phyloP scores from a whole-genome alignment of 164 flowering plant species.

The Magnolia sinica region DNA sequence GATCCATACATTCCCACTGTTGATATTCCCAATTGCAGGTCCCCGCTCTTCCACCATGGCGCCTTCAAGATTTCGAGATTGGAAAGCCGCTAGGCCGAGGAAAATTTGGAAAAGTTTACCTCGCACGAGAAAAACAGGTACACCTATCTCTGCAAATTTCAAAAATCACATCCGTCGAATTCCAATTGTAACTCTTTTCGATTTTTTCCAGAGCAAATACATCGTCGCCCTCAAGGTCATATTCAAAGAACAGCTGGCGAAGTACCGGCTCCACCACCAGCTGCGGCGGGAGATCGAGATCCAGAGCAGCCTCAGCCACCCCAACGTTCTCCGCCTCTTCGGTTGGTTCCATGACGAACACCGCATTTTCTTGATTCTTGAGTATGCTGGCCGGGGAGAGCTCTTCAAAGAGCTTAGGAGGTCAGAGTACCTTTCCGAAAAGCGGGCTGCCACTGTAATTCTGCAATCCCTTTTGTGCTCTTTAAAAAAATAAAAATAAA shows the following conservation, averaged over 20 bases:
- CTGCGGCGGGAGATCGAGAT: conserved; percentile 87
- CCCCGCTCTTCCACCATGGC: conserved; percentile 14
- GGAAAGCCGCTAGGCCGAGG: conserved; percentile 91
- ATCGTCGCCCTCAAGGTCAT: conserved; percentile 84
- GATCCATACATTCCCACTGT: too few species aligned
- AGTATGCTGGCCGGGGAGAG: conserved; percentile 85
- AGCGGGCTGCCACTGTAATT: conserved; percentile 73
- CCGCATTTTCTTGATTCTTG: conserved; percentile 80
- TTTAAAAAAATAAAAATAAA: too few species aligned
- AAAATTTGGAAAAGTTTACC: conserved; percentile 84
- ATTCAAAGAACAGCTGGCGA: conserved; percentile 75
- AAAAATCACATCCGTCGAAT: neutral
- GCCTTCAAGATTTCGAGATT: conserved; percentile 65
- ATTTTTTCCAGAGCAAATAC: conserved; percentile 22
- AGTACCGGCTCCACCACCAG: conserved; percentile 67
- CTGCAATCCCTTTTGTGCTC: neutral
- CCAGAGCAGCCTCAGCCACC: conserved; percentile 69
- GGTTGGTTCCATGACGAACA: conserved; percentile 89
- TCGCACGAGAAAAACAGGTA: conserved; percentile 78
- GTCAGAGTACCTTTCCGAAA: conserved; percentile 48
- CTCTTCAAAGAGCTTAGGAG: conserved; percentile 59
- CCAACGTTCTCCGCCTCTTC: conserved; percentile 70
- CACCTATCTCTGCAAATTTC: neutral
- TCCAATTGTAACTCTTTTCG: neutral
- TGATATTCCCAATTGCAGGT: conserved; percentile 8